A percentile compares a stretch with the other conserved stretches of the same genome.
phyloP scores from a whole-genome alignment of 2,329 filamentous ascomycete species.

The Talaromyces albobiverticillius region DNA sequence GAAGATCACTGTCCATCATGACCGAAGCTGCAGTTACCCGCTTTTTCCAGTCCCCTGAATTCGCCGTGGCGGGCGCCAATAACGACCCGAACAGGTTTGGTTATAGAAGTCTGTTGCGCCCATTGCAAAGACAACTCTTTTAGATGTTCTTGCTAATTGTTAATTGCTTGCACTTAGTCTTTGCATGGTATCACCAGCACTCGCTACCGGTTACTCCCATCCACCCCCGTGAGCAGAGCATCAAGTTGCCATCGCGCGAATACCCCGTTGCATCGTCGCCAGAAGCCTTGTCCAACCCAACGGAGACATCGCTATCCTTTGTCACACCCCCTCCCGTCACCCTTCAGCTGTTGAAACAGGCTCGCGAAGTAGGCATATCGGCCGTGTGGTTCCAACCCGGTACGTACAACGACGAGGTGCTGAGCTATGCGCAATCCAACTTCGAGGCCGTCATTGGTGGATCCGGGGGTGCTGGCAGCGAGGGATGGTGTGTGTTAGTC shows the following conservation, averaged over 20 bases:
- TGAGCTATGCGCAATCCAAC: conserved; percentile 65
- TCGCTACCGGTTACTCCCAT: conserved; percentile 75
- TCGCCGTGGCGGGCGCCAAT: conserved; percentile 87
- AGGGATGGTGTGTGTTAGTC: conserved; percentile 86
- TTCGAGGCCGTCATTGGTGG: conserved; percentile 69
- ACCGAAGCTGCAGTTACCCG: conserved; percentile 56
- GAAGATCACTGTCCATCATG: conserved; percentile 19
- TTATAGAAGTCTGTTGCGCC: conserved; percentile 64
- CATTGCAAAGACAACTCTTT: neutral
- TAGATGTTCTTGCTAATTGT: conserved; percentile 8
- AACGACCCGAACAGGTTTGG: conserved; percentile 83
- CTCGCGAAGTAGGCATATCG: conserved; percentile 67
- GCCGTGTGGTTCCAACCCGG: conserved; percentile 90
- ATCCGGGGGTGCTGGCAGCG: conserved; percentile 62
- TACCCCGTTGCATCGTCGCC: conserved; percentile 67
- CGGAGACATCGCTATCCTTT: conserved; percentile 73
- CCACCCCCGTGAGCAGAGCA: conserved; percentile 68
- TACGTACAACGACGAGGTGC: conserved; percentile 72
- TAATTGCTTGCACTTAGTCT: conserved; percentile 56
- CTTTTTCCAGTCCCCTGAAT: conserved; percentile 77
- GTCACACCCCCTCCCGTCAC: conserved; percentile 84
- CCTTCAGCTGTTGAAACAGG: conserved; percentile 70
- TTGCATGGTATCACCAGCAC: conserved; percentile 82
- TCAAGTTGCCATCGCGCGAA: conserved; percentile 59
- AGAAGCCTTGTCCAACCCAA: conserved; percentile 62